Evolutionary conservation across 1,139 yeast species (phyloP).

Genomic region (Saccharomyces hybrid): DNA sequence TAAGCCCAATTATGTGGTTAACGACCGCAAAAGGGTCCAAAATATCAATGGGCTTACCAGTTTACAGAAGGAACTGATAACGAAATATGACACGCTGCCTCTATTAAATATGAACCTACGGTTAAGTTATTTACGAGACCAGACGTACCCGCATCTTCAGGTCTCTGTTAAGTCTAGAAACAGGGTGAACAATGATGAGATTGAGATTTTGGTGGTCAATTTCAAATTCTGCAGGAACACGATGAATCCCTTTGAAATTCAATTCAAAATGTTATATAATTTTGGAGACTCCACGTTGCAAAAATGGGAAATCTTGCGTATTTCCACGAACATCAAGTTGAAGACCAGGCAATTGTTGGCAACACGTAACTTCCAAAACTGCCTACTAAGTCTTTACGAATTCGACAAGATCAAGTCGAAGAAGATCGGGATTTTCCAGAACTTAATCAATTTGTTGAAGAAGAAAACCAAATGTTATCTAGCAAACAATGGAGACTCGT

Average conservation of each 20-base stretch:
- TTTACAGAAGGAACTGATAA: slow-evolving; percentile 8
- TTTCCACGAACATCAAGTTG: neutral
- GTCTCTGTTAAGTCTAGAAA: slow-evolving; percentile 3
- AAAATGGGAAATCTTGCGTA: neutral
- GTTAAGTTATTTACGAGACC: slow-evolving; percentile 12
- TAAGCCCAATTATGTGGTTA: neutral
- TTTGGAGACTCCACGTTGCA: neutral
- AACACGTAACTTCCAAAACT: neutral
- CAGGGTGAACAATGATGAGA: neutral
- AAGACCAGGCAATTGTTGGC: slow-evolving; percentile 1
- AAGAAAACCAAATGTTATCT: neutral
- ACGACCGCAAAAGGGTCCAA: neutral
- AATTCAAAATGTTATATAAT: neutral
- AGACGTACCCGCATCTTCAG: slow-evolving; percentile 9
- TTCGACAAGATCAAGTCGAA: slow-evolving; percentile 3
- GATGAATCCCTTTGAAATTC: neutral
- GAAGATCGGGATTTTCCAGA: neutral
- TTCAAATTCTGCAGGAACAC: neutral
- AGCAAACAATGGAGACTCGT: neutral
- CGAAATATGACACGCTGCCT: slow-evolving; percentile 24
- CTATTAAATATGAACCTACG: slow-evolving; percentile 21
- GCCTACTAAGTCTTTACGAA: slow-evolving; percentile 1
- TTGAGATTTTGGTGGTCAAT: neutral
- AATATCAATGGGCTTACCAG: slow-evolving; percentile 1
- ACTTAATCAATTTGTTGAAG: neutral